phyloP scores from a whole-genome alignment of 2,329 filamentous ascomycete genomes.

The Penicillium capsulatum region DNA sequence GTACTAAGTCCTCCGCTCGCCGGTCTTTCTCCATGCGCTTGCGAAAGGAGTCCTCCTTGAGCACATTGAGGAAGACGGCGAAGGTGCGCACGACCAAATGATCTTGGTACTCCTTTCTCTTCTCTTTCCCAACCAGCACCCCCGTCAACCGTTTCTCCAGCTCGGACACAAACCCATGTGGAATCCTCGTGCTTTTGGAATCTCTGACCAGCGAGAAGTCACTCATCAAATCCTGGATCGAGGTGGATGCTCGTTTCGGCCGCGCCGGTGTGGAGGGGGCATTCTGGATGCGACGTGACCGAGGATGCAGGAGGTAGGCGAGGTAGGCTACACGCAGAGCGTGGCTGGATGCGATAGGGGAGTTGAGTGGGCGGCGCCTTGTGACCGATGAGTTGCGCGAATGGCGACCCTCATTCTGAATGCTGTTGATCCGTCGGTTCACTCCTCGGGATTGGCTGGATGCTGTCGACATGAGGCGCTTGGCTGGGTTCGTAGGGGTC shows the following conservation, averaged over 20 bases:
- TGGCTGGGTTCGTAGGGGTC: constrained; percentile 23
- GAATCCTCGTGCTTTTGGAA: constrained; percentile 66
- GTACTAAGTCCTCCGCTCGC: constrained; percentile 82
- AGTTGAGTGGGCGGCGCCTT: constrained; percentile 42
- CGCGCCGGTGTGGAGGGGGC: constrained; percentile 62
- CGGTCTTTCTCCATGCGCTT: constrained; percentile 92
- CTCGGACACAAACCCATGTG: constrained; percentile 66
- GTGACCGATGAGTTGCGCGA: constrained; percentile 43
- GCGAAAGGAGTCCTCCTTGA: constrained; percentile 82
- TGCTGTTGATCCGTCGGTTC: constrained; percentile 45
- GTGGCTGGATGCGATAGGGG: constrained; percentile 84
- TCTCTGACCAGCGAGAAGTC: constrained; percentile 70
- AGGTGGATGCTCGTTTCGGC: constrained; percentile 65
- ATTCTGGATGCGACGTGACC: constrained; percentile 84
- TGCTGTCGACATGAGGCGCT: constrained; percentile 45
- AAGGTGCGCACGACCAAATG: constrained; percentile 89
- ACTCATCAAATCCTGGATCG: constrained; percentile 77
- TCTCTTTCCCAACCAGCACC: constrained; percentile 76
- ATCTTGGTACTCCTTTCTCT: constrained; percentile 83
- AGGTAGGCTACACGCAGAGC: constrained; percentile 88
- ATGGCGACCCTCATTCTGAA: constrained; percentile 42
- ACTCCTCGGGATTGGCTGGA: constrained; percentile 45
- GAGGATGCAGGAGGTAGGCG: constrained; percentile 86
- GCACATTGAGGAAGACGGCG: constrained; percentile 86
- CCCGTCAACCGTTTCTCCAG: constrained; percentile 75